Evolutionary conservation across 805 yeast genomes (phyloP), one percentile per base, ranked within the genome.

Genomic region (Cyberlindnera xishuangbannaensis): DNA sequence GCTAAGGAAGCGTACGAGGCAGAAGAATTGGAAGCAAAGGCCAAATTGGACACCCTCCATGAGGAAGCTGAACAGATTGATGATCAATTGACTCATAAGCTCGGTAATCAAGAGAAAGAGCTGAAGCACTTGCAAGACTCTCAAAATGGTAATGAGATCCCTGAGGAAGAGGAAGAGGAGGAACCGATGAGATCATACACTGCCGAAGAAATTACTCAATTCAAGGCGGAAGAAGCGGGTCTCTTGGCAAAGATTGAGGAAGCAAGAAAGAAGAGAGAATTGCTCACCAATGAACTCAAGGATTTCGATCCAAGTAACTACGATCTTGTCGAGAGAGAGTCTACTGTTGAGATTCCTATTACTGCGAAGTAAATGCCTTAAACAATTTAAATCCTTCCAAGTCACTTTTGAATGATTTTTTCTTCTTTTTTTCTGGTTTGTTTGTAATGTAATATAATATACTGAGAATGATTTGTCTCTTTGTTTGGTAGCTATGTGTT

Each of bases 221-320:
- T 19, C 25, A 18, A 23, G 15, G 27, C 21, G 19, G 20, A 31
- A 20, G 32, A 31, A 19, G 32, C 34, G 14, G 41, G 27, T 20
- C 30, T 25, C 4, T 15, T 15, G 37, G 31, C 13, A 36, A 43
- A 33, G 18, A 32, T 49, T 17, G 42, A 39, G 23, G 48, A 37
- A 7, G 50, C 53, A 1, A 47, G 31, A 31, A 29, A 30, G 31
- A 37, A 40, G 21, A 46, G 47, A 37, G 49, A 44, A 28, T 18
- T 31, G 8, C 31, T 49, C 11, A 29, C 46, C 2, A 28, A 38
- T 5, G 48, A 44, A 16, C 36, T 50, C 15, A 31, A 39, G n/a
- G 30, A 36, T 7, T 15, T 38, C 13, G 42, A 37, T 9, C 17
- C 35, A 6, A 35, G 36, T 15, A 31, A 30, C 6, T 49, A 44